Base-by-base conservation (phyloP, 805 yeast genomes). In the Brettanomyces sp. region DNA sequence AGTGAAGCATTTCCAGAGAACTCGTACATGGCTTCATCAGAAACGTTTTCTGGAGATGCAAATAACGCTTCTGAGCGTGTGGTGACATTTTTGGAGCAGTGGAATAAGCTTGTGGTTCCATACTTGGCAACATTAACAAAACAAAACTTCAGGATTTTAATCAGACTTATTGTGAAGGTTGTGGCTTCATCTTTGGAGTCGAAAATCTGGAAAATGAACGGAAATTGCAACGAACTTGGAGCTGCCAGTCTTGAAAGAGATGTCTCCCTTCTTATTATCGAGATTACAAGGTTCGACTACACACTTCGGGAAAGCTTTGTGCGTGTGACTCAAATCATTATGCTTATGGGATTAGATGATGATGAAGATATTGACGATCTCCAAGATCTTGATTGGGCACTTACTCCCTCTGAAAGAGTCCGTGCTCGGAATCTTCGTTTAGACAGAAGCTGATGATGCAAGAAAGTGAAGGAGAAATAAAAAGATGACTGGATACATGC, bases 171-270 rank as follows among this genome's bases (percentile, higher is more conserved):
- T 4, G 81, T 85, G 5, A 64, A 72, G 3, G 67, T 74, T 39
- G 56, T 86, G 24, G 79, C 88, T 2, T 66, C 66, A 21, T 53
- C 74, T 14, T 56, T 88, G 3, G 95, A 87, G 56, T 72, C 76
- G 50, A 80, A 80, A 54, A 67, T 91, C 28, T 77, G 91, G 79
- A 53, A 70, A 3, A 68, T 85, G 41, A 76, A 82, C 42, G 76
- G 77, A 44, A 79, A 77, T 52, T 77, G 88, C 49, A 89, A 86
- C 57, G 95, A 85, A 54, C 64, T 85, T 37, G 98, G 97, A 1
- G 80, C 95, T 0, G 73, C 88, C 18, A 84, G 81, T 52, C 67
- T 93, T 43, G 98, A 93, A 52, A 78, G 85, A 48, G 96, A 90
- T 58, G 66, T 89, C 22, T 78, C 89, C 41, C 70, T 77, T 25